Base-by-base conservation (phyloP, 2,329 filamentous ascomycete species). In the Ophiostoma populinum region DNA sequence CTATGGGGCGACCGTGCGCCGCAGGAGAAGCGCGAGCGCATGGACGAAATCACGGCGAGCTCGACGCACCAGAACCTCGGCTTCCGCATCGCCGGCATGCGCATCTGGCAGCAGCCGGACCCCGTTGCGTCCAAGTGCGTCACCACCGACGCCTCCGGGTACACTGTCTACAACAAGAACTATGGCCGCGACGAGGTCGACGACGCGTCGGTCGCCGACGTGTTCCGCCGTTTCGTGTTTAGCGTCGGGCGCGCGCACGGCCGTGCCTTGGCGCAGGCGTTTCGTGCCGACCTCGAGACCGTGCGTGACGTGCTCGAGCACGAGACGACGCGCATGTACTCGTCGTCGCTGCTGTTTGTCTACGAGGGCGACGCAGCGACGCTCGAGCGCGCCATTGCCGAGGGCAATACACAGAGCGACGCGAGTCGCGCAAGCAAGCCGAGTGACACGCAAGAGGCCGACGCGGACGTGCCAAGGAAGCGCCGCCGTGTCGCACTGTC, bases 1-100 rank as follows among this genome's bases (percentile, higher is more conserved):
- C 59, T 98, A 6, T 95, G 85, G 78, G 87, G 81, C 11, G 81
- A 92, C 40, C 63, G 75, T 42, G 72, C 72, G 17, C 63, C 67
- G 0, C 45, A 53, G 18, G 61, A 71, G 47, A 77, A 77, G 57
- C 66, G 67, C 46, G 49, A 55, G 24, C 63, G 70, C 20, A 75
- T 77, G 47, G 63, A 73, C 44, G 62, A 69, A 49, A 70, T 77
- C 39, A 60, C 62, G 21, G 51, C 55, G 19, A 58, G 64, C 47
- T 76, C 72, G 4, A 77, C 72, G 8, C 72, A 75, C 43, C 61
- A 59, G 22, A 61, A 62, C 17, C 58, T 70, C 22, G 71, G 71
- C 6, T 77, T 77, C 46, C 63, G 72, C 38, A 67, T 77, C 39
- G 69, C 72, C 8, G 72, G 72, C 35, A 77, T 77, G 72, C 61